Evolutionary conservation across 768 basidiomycete genomes (phyloP), one percentile per base, ranked within the genome.

Genomic region (Grammothele lineata): DNA sequence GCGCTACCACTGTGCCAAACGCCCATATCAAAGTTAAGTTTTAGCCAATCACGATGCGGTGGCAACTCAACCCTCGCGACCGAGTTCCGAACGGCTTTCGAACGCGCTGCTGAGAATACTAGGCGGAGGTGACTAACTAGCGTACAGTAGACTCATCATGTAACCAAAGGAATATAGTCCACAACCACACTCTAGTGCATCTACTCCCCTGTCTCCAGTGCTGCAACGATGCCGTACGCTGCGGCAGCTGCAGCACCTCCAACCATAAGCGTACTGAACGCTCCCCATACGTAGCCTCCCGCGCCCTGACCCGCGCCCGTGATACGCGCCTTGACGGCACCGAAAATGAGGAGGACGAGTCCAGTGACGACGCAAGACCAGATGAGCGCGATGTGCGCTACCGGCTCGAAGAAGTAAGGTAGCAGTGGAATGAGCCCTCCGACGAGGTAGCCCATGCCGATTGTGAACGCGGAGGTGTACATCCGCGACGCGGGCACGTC

Each of bases 341-440:
- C 95, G 61, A 98, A 99, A 44, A 94, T 62, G 54, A 99, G 76
- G 10, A 99, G 75, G 11, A 95, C 77, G 45, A 91, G 57, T 3
- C 90, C 90, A 5, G 95, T 99, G 45, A 96, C 65, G 50, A 91
- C 61, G 53, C 74, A 86, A 0, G 88, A 90, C 57, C 81, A 88
- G 37, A 88, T 67, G 38, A 91, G 71, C 35, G 85, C 77, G 21
- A 79, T 63, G 27, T 81, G 75, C 8, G 92, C 92, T 11, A 66
- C 66, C 3, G 80, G 65, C 55, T 93, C 59, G 71, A 92, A 92
- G 71, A 98, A 93, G 69, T 96, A 95, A 9, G 92, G 92, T 9
- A 93, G 57, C 27, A 99, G 77, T 0, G 96, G 96, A 58, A 98
- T 88, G 45, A 94, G 73, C 24, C 96, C 96, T 37, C 96, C 96